Evolutionary conservation across 768 basidiomycete genomes (phyloP).

Genomic region (Tricholoma hemisulphureum): DNA sequence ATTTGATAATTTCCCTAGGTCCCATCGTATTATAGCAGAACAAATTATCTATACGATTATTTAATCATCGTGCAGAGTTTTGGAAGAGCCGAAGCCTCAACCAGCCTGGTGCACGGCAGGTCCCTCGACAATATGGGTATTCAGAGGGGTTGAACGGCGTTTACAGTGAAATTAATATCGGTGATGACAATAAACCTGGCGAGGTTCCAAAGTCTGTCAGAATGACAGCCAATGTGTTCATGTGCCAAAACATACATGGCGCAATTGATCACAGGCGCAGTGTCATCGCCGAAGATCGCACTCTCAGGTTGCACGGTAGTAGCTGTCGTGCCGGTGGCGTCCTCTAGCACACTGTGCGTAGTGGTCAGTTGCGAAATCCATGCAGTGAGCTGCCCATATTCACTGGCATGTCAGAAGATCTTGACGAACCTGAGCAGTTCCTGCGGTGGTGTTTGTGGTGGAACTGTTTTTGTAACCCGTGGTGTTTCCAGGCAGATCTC

Average conservation of each 20-base stretch:
- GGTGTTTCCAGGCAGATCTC: slow-evolving; percentile 55
- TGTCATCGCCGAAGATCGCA: slow-evolving; percentile 40
- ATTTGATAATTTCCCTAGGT: too few species aligned
- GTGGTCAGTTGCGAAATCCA: slow-evolving; percentile 64
- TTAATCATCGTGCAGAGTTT: too few species aligned
- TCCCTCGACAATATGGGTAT: slow-evolving; percentile 55
- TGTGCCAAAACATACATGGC: slow-evolving; percentile 40
- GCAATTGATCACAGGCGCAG: slow-evolving; percentile 47
- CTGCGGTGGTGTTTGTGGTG: slow-evolving; percentile 48
- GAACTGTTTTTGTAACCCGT: slow-evolving; percentile 51
- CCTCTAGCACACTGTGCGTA: slow-evolving; percentile 51
- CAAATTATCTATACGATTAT: too few species aligned
- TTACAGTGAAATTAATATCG: slow-evolving; percentile 43
- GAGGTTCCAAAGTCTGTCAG: background rate
- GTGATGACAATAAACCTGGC: slow-evolving; percentile 50
- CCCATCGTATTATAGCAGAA: too few species aligned
- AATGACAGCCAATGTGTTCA: background rate
- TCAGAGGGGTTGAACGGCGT: slow-evolving; percentile 58
- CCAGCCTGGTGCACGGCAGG: slow-evolving; percentile 41
- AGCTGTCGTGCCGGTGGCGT: slow-evolving; percentile 42
- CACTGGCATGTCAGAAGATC: background rate
- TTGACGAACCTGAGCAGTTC: slow-evolving; percentile 37
- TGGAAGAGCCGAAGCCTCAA: background rate
- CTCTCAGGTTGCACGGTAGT: slow-evolving; percentile 49
- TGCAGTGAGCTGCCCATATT: slow-evolving; percentile 44